phyloP scores from a whole-genome alignment of 495 filamentous ascomycete genomes.

The Podospora tetraspora region DNA sequence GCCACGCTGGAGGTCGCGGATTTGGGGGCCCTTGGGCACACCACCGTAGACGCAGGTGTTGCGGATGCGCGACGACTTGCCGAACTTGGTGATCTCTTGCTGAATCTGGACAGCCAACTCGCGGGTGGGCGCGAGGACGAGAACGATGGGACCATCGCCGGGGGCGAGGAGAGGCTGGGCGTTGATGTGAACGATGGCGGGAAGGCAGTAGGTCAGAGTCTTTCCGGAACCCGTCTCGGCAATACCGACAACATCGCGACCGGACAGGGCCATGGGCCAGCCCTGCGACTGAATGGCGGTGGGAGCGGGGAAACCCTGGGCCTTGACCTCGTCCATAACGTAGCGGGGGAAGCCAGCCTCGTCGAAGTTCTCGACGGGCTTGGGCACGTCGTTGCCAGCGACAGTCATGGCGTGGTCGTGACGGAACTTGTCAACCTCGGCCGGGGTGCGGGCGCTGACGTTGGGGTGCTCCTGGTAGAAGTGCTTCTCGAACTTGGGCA shows the following conservation, averaged over 20 bases:
- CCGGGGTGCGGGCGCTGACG: constrained; percentile 65
- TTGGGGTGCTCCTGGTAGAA: constrained; percentile 94
- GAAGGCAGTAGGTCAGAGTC: constrained; percentile 96
- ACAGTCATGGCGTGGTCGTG: constrained; percentile 73
- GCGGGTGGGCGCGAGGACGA: constrained; percentile 91
- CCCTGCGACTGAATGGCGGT: constrained; percentile 97
- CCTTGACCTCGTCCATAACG: constrained; percentile 97
- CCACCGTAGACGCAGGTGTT: constrained; percentile 99
- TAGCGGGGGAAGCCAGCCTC: constrained; percentile 95
- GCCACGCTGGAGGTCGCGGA: constrained; percentile 82
- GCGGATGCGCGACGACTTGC: constrained; percentile 94
- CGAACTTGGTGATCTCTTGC: constrained; percentile 90
- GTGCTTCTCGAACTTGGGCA: constrained; percentile 97
- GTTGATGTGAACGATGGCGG: constrained; percentile 98
- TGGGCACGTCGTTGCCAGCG: constrained; percentile 71
- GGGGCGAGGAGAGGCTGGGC: constrained; percentile 96
- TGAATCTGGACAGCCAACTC: constrained; percentile 98
- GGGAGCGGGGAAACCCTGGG: constrained; percentile 85
- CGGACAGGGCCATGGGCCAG: constrained; percentile 98
- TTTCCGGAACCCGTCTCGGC: constrained; percentile 99
- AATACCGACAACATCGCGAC: constrained; percentile 98
- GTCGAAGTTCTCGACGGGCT: constrained; percentile 92
- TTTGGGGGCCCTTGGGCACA: constrained; percentile 94
- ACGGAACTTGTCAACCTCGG: constrained; percentile 83
- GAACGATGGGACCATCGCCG: constrained; percentile 93